Base-by-base conservation (phyloP, 2,329 filamentous ascomycete genomes). In the Nigrospora osmanthi region DNA sequence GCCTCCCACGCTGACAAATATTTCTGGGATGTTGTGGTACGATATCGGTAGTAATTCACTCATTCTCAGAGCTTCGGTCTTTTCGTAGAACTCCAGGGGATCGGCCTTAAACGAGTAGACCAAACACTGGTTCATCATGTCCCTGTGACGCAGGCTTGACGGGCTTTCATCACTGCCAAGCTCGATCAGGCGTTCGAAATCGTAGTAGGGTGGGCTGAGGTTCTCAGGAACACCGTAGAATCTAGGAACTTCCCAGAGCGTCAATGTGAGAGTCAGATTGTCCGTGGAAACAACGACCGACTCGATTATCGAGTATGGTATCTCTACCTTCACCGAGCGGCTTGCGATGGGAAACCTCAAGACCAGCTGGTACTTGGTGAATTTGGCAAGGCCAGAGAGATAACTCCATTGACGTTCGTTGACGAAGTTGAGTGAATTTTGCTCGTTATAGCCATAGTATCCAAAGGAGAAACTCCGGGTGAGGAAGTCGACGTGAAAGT, bases 161-260 rank as follows among this genome's bases (percentile, higher is more conserved):
- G 6, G 11, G 11, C 32, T 33, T 32, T 0, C 1, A 15, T 11
- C 12, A 31, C 23, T 17, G 11, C 3, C 42, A 13, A 15, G 28
- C 23, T 10, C 13, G 35, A 12, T 3, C 36, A 31, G 23, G 17
- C 13, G 17, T 16, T 36, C 35, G n/a, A 9, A 31, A 23, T 32
- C 30, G 19, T 15, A 39, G 9, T 55, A 40, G 1, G 47, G 41
- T 6, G 60, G 44, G 30, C 16, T n/a, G 31, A 12, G 7, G 2
- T 73, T 65, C 0, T 51, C 42, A 2, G 49, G 33, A 11, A 36
- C 28, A 41, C 56, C 52, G 43, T 76, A 78, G 42, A 78, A 72
- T 2, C 66, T 65, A 0, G 78, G 78, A 2, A 76, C 67, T 30
- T 73, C 69, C 16, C 55, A 64, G 10, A 83, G 68, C 0, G 77